Percentiles rank a stretch among this genome's conserved stretches.
These are phyloP conservation scores for Allodekkera sacchari DNA, from an alignment of 805 yeast genomes.

Conservation along the genomic window DNA sequence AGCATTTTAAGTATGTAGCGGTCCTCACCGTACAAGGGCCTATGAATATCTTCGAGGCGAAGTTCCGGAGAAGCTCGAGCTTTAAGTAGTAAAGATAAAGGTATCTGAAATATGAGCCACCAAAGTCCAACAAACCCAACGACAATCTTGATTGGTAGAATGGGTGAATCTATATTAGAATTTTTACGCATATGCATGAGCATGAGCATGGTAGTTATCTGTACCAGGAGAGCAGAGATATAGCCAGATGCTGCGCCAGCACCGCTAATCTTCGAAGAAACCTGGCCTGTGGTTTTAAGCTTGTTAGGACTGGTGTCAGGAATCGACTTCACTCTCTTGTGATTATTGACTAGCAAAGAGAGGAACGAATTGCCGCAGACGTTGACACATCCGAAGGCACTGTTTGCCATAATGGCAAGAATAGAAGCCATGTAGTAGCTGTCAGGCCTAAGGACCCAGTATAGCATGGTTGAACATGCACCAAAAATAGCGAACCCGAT, in stretches of 20 bases:
- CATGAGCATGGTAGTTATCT: slow-evolving; percentile 46
- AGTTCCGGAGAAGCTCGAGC: slow-evolving; percentile 34
- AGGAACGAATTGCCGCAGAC: slow-evolving; percentile 73
- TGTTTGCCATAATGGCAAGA: slow-evolving; percentile 54
- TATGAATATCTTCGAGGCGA: slow-evolving; percentile 10
- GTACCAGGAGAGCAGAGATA: slow-evolving; percentile 59
- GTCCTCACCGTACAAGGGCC: slow-evolving; percentile 7
- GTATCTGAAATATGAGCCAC: slow-evolving; percentile 71
- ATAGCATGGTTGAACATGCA: slow-evolving; percentile 41
- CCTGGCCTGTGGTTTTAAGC: slow-evolving; percentile 20
- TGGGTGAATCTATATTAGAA: slow-evolving; percentile 15
- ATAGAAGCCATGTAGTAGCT: slow-evolving; percentile 43
- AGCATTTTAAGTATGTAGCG: slow-evolving; percentile 7
- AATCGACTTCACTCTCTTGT: slow-evolving; percentile 9
- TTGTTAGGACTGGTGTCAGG: background rate
- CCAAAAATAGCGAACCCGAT: slow-evolving; percentile 54
- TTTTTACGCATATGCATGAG: slow-evolving; percentile 14
- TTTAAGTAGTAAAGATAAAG: slow-evolving; percentile 41
- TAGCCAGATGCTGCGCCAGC: slow-evolving; percentile 67
- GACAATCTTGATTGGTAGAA: slow-evolving; percentile 46
- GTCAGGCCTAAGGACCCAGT: slow-evolving; percentile 28
- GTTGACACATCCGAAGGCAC: slow-evolving; percentile 68
- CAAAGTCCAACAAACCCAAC: slow-evolving; percentile 60
- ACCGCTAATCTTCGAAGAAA: slow-evolving; percentile 52
- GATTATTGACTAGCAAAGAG: slow-evolving; percentile 49